Percentiles rank a stretch among this genome's conserved stretches.
phyloP scores from a whole-genome alignment of 1,284 basidiomycete genomes.

The Apiotrichum siamense region DNA sequence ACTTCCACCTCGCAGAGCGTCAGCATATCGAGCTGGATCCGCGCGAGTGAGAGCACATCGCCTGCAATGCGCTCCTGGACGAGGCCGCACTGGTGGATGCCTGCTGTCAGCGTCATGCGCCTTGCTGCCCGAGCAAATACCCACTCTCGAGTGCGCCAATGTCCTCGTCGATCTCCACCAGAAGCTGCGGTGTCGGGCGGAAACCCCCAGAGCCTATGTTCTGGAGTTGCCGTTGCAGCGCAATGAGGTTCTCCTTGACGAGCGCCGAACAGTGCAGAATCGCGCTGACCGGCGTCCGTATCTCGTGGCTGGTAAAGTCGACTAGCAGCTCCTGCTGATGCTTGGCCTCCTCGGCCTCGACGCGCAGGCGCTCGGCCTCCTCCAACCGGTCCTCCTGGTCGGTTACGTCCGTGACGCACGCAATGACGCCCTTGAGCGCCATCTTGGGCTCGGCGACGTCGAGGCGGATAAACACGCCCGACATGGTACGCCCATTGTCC shows the following conservation, averaged over 20 bases:
- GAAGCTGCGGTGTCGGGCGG: constrained; percentile 17
- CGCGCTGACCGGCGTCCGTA: constrained; percentile 22
- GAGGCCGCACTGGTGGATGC: constrained; percentile 43
- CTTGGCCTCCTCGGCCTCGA: constrained; percentile 40
- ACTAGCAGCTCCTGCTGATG: constrained; percentile 41
- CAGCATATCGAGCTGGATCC: constrained; percentile 46
- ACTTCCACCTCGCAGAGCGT: constrained; percentile 40
- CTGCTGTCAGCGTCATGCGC: constrained; percentile 1
- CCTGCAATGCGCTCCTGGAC: constrained; percentile 48
- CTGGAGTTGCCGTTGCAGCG: constrained; percentile 31
- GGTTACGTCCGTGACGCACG: constrained; percentile 28
- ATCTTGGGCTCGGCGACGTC: constrained; percentile 2
- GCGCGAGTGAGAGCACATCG: constrained; percentile 46
- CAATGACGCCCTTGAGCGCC: constrained; percentile 23
- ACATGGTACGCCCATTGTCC: constrained; percentile 28
- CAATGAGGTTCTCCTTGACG: constrained; percentile 38
- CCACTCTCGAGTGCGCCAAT: constrained; percentile 31
- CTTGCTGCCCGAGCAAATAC: not conserved
- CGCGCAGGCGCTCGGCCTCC: constrained; percentile 34
- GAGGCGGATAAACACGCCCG: constrained; percentile 27
- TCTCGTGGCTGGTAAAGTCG: constrained; percentile 43
- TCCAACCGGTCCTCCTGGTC: constrained; percentile 30
- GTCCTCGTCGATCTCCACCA: constrained; percentile 36
- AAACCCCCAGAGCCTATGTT: constrained; percentile 23
- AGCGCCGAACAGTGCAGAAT: constrained; percentile 32